These are phyloP conservation scores for Lactarius trivialis DNA, from an alignment of 768 basidiomycete species.

Conservation along the genomic window DNA sequence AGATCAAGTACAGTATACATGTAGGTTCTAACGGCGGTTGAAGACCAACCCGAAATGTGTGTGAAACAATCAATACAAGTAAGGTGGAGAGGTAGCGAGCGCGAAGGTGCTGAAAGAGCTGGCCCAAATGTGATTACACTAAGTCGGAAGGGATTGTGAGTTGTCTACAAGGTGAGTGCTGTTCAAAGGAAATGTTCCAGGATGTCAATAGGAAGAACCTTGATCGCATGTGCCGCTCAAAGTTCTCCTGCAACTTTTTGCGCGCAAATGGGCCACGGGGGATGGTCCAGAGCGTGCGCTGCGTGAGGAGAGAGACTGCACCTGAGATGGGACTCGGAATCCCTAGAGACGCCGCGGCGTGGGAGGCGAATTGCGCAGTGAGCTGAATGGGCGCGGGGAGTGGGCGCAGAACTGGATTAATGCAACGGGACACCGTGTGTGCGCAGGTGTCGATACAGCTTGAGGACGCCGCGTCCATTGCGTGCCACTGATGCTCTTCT, in stretches of 20 bases:
- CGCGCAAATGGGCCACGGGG: conserved; percentile 79
- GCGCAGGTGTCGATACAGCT: conserved; percentile 49
- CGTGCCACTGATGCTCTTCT: conserved; percentile 39
- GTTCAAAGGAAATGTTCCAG: no score
- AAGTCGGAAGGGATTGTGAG: no score
- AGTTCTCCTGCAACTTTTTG: conserved; percentile 95
- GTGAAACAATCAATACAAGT: no score
- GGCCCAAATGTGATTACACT: no score
- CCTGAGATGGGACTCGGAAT: conserved; percentile 74
- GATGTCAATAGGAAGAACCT: no score
- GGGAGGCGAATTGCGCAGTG: conserved; percentile 76
- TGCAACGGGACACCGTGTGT: conserved; percentile 74
- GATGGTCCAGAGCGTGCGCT: conserved; percentile 81
- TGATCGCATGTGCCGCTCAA: conserved; percentile 74
- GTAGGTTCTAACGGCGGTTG: no score
- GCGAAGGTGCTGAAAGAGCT: no score
- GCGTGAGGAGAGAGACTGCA: conserved; percentile 59
- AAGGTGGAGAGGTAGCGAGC: no score
- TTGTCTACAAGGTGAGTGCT: no score
- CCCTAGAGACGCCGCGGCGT: conserved; percentile 78
- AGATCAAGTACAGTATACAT: no score
- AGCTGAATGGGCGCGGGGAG: conserved; percentile 60
- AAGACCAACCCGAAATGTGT: no score
- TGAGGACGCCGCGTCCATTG: conserved; percentile 53
- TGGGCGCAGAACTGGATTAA: conserved; percentile 79